These are phyloP conservation scores for Salvia sclarea DNA, from an alignment of 305 asterid species.

Conservation along the genomic window DNA sequence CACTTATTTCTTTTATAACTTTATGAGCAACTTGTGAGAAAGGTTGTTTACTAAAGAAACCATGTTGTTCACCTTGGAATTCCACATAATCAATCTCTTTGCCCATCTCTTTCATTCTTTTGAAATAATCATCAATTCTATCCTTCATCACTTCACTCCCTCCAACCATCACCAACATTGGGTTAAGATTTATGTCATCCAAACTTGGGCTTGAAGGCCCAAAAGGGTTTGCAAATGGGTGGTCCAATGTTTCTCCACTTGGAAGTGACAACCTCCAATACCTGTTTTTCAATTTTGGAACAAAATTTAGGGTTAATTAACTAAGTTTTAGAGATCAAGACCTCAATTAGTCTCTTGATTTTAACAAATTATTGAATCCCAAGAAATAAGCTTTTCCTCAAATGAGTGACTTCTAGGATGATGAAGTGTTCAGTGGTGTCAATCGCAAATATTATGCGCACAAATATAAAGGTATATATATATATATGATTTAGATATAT, in stretches of 20 bases:
- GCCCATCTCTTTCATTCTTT: constrained; percentile 40
- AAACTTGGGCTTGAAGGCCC: constrained; percentile 56
- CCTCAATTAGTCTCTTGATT: no score
- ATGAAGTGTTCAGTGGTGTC: no score
- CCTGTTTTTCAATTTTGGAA: constrained; percentile 30
- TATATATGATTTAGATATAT: no score
- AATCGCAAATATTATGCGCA: no score
- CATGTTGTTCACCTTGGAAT: constrained; percentile 53
- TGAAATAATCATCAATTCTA: constrained; percentile 49
- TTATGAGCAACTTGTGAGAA: constrained; percentile 40
- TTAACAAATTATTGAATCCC: no score
- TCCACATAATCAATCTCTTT: constrained; percentile 42
- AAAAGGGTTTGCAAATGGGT: constrained; percentile 63
- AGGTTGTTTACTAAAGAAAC: constrained; percentile 51
- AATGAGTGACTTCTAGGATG: no score
- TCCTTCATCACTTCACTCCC: constrained; percentile 60
- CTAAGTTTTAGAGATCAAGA: no score
- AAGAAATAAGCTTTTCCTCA: no score
- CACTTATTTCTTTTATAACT: constrained; percentile 30
- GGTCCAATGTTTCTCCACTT: constrained; percentile 45
- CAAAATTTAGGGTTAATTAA: background rate
- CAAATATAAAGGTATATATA: no score
- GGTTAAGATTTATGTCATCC: constrained; percentile 40
- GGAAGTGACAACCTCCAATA: constrained; percentile 71
- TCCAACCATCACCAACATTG: constrained; percentile 57